Conservation (phyloP, 2,329 filamentous ascomycete species). For the Diaporthe sp. region DNA sequence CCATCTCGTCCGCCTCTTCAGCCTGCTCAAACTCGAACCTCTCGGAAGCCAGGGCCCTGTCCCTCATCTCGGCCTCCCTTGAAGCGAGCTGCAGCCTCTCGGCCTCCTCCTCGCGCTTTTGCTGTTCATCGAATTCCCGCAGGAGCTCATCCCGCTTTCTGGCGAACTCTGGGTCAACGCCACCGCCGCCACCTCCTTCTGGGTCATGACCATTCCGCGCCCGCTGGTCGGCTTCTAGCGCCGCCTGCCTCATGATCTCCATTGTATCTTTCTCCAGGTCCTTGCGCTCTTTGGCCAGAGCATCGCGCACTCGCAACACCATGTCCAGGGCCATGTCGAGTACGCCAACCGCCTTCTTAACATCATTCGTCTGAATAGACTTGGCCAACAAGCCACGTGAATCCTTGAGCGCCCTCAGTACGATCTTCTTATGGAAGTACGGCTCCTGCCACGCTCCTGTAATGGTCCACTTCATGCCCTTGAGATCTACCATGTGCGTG, state of each 20-base stretch:
- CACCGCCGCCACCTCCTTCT: not conserved
- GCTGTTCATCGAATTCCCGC: slow-evolving; percentile 29
- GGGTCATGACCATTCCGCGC: slow-evolving; percentile 4
- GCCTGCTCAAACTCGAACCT: slow-evolving; percentile 2
- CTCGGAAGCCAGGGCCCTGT: slow-evolving; percentile 33
- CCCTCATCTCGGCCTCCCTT: slow-evolving; percentile 29
- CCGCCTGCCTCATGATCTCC: slow-evolving; percentile 50
- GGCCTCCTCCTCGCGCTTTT: slow-evolving; percentile 16
- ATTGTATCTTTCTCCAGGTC: slow-evolving; percentile 45
- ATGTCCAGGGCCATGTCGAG: slow-evolving; percentile 45
- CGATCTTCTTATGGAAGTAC: slow-evolving; percentile 43
- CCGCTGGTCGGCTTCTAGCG: slow-evolving; percentile 45
- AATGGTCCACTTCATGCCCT: slow-evolving; percentile 45
- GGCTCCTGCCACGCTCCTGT: slow-evolving; percentile 41
- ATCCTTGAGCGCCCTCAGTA: slow-evolving; percentile 43
- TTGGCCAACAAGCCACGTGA: slow-evolving; percentile 43
- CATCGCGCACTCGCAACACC: slow-evolving; percentile 42
- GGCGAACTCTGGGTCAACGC: not conserved
- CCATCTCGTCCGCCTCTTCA: slow-evolving; percentile 38
- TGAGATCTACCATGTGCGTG: slow-evolving; percentile 45
- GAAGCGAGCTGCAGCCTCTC: slow-evolving; percentile 2
- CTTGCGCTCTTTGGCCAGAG: slow-evolving; percentile 42
- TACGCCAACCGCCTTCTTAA: slow-evolving; percentile 38
- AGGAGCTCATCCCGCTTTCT: slow-evolving; percentile 32
- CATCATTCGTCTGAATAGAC: slow-evolving; percentile 25